These are phyloP conservation scores for Trametes versicolor DNA, from an alignment of 1,284 basidiomycete species.

Conservation along the genomic window DNA sequence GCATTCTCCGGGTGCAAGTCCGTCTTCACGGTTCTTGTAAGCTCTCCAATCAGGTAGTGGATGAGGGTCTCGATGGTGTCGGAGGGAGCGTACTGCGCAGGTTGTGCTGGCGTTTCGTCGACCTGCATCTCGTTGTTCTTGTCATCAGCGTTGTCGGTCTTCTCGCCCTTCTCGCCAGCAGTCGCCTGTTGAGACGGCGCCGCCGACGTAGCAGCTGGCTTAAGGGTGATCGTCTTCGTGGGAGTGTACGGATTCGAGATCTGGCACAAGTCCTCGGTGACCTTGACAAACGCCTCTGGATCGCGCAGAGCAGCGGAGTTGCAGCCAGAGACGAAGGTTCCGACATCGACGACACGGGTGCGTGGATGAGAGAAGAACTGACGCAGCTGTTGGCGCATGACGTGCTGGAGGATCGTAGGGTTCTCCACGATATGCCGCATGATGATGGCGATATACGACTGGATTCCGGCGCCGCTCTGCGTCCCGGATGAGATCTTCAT, in stretches of 20 bases:
- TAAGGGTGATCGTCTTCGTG: slow-evolving; percentile 73
- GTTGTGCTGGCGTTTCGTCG: slow-evolving; percentile 53
- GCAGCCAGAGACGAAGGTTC: slow-evolving; percentile 80
- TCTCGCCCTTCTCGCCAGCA: slow-evolving; percentile 25
- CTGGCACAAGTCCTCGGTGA: slow-evolving; percentile 76
- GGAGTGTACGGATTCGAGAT: slow-evolving; percentile 73
- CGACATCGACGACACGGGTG: slow-evolving; percentile 76
- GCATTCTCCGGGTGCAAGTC: slow-evolving; percentile 33
- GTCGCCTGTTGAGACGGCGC: slow-evolving; percentile 35
- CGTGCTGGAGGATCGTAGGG: slow-evolving; percentile 64
- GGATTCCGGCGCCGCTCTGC: slow-evolving; percentile 67
- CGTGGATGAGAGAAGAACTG: slow-evolving; percentile 80
- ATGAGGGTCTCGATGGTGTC: slow-evolving; percentile 73
- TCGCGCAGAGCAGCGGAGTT: slow-evolving; percentile 88
- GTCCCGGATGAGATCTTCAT: slow-evolving; percentile 62
- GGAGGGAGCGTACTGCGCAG: slow-evolving; percentile 38
- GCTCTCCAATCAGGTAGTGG: slow-evolving; percentile 78
- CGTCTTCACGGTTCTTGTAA: slow-evolving; percentile 68
- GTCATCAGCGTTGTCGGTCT: slow-evolving; percentile 31
- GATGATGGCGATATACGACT: slow-evolving; percentile 88
- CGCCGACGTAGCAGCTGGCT: slow-evolving; percentile 44
- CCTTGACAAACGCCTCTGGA: slow-evolving; percentile 80
- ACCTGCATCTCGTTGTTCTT: slow-evolving; percentile 68
- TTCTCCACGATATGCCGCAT: slow-evolving; percentile 94
- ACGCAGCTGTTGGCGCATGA: slow-evolving; percentile 88